phyloP scores from a whole-genome alignment of 192 early-diverging fungal species.

The Umbelopsis isabellina region DNA sequence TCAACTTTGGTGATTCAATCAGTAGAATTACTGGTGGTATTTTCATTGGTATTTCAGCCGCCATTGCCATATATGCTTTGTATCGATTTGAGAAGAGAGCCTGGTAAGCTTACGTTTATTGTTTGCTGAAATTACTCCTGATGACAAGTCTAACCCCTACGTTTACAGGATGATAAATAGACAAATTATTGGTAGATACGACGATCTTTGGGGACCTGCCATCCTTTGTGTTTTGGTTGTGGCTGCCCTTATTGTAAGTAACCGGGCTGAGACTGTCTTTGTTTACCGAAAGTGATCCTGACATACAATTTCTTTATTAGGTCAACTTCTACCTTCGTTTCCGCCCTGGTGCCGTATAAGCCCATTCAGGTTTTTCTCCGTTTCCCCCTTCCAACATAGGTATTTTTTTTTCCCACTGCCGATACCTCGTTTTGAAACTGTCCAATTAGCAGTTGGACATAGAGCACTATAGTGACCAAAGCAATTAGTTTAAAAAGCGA shows the following conservation, averaged over 20 bases:
- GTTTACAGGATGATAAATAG: conserved; percentile 41
- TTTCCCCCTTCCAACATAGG: too few relatives aligned
- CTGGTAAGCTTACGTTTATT: conserved; percentile 26
- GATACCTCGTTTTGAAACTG: neutral
- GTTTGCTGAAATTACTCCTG: neutral
- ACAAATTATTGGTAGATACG: conserved; percentile 64
- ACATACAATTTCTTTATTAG: neutral
- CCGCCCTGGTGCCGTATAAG: conserved; percentile 7
- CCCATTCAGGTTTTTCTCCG: neutral
- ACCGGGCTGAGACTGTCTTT: neutral
- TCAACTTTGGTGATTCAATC: conserved; percentile 72
- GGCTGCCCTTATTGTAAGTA: conserved; percentile 51
- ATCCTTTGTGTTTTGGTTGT: conserved; percentile 71
- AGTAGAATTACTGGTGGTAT: conserved; percentile 62
- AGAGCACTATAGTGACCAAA: conserved; percentile 1
- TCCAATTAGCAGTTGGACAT: neutral
- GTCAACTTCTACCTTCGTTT: conserved; percentile 19
- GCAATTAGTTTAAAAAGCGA: neutral
- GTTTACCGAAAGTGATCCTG: neutral
- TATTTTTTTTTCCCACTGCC: too few relatives aligned
- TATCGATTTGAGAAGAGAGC: conserved; percentile 42
- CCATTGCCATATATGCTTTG: conserved; percentile 38
- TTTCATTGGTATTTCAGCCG: conserved; percentile 35
- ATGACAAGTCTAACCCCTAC: neutral
- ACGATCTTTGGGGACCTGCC: conserved; percentile 77